Evolutionary conservation across 2,329 filamentous ascomycete genomes (phyloP), one percentile per base, ranked within the genome.

Genomic region (Fusarium sublunatum): DNA sequence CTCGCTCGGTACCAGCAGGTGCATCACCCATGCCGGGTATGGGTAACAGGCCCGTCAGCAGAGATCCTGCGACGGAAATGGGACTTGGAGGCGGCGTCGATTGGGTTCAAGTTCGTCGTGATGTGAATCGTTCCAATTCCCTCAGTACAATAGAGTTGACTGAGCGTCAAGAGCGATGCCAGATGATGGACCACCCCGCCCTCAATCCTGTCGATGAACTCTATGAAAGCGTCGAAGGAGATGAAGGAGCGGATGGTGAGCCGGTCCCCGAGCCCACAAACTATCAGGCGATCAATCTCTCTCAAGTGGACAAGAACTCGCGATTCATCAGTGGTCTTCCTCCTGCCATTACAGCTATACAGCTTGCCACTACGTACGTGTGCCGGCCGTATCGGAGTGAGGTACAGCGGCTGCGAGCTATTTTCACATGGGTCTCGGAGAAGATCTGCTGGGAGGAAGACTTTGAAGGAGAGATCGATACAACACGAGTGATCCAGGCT

Each of bases 391-490:
- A 97, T 75, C 86, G 93, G 58, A 97, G 92, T 75, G 94, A 98
- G 70, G 92, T 97, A 1, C 95, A 99, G 75, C 87, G 93, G 32
- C 79, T 99, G 25, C 87, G 96, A 24, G 94, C 95, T 13, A 98
- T 99, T 61, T 99, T 98, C 72, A 97, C 91, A 2, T 99, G 94
- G 94, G 92, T 96, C 6, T 87, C 92, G n/a, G 95, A 99, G 74
- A 93, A 94, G 69, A 89, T 99, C 53, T 86, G 86, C 29, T 99
- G 95, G 95, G 95, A 99, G 73, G 94, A 97, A 70, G 93, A 96
- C 65, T 93, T 92, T 64, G 92, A 96, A 67, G 91, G 89, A n/a
- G 84, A 90, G 8, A 78, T 95, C 48, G 93, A 99, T 74, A 90
- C 93, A 3, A 86, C 91, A 51, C 87, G 91, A 42, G 91, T 97